A percentile compares a stretch with the other conserved stretches of the same genome.
Conservation (phyloP, 768 basidiomycete species). For the Podaxis sp. region DNA sequence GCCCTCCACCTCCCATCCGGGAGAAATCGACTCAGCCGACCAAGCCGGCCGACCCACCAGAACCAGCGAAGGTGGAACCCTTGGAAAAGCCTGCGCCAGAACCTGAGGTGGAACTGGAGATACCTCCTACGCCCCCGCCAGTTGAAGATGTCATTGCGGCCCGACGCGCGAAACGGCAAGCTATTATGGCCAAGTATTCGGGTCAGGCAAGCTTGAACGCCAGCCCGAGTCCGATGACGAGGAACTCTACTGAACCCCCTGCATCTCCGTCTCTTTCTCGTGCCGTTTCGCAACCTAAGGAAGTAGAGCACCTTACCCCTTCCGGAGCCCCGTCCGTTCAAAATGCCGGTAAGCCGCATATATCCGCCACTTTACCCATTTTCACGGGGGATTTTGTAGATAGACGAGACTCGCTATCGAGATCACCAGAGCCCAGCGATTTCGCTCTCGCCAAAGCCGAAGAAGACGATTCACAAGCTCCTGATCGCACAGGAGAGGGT, state of each 20-base stretch:
- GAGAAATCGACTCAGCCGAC: not conserved
- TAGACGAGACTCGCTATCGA: slow-evolving; percentile 55
- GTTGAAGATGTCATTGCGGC: slow-evolving; percentile 67
- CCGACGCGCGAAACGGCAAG: slow-evolving; percentile 70
- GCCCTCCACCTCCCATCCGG: slow-evolving; percentile 13
- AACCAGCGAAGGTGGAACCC: slow-evolving; percentile 15
- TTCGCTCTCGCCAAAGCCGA: slow-evolving; percentile 73
- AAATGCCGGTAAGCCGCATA: not conserved
- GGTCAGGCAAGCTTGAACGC: slow-evolving; percentile 47
- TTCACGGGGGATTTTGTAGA: slow-evolving; percentile 27
- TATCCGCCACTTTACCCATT: no score
- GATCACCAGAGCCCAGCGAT: slow-evolving; percentile 54
- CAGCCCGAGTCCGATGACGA: slow-evolving; percentile 61
- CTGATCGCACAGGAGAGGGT: slow-evolving; percentile 36
- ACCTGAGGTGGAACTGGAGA: slow-evolving; percentile 18
- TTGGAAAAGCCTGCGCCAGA: slow-evolving; percentile 4
- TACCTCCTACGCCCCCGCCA: slow-evolving; percentile 27
- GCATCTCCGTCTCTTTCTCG: slow-evolving; percentile 47
- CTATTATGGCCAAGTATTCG: slow-evolving; percentile 77
- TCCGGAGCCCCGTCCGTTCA: not conserved
- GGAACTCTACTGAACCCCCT: slow-evolving; percentile 70
- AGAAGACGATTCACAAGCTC: slow-evolving; percentile 48
- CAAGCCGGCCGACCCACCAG: slow-evolving; percentile 14
- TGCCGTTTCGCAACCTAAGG: slow-evolving; percentile 38
- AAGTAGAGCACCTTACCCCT: not conserved